Conservation (phyloP, 176 grass and related monocot genomes). For the Zoysia pacifica region DNA sequence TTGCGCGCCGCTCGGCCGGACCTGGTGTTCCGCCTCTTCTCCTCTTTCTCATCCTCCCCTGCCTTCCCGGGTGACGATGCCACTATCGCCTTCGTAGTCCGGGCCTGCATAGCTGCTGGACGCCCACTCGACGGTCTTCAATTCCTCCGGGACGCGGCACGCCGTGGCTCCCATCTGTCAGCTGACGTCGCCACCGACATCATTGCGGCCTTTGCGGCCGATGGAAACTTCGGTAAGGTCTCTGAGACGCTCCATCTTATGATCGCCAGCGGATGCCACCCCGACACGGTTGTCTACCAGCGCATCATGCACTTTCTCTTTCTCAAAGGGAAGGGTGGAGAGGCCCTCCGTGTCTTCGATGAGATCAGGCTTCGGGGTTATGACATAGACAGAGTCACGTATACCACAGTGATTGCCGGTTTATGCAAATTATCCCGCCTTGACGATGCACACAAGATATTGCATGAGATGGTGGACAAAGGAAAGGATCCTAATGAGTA, state of each 20-base stretch:
- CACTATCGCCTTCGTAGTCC: conserved; percentile 53
- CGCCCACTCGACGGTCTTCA: conserved; percentile 58
- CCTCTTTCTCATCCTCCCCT: conserved; percentile 43
- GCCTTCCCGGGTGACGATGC: conserved; percentile 39
- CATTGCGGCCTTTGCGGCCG: conserved; percentile 49
- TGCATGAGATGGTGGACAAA: conserved; percentile 69
- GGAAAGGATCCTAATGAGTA: conserved; percentile 64
- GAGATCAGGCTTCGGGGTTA: conserved; percentile 85
- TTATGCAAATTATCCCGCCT: conserved; percentile 50
- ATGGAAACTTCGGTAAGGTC: conserved; percentile 63
- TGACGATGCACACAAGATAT: conserved; percentile 42
- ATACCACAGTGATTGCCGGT: conserved; percentile 58
- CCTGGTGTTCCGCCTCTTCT: conserved; percentile 64
- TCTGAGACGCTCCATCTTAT: conserved; percentile 83
- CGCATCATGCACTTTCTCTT: conserved; percentile 61
- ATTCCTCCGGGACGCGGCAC: conserved; percentile 60
- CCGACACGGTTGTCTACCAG: conserved; percentile 58
- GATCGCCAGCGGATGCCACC: conserved; percentile 52
- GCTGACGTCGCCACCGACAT: conserved; percentile 42
- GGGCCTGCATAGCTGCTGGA: conserved; percentile 51
- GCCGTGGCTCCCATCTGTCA: conserved; percentile 45
- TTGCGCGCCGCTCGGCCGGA: conserved; percentile 48
- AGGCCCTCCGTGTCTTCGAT: conserved; percentile 64
- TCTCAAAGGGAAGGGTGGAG: conserved; percentile 29
- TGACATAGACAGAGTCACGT: conserved; percentile 44